phyloP scores from a whole-genome alignment of 2,329 filamentous ascomycete genomes.

The Ophiobolus disseminans region DNA sequence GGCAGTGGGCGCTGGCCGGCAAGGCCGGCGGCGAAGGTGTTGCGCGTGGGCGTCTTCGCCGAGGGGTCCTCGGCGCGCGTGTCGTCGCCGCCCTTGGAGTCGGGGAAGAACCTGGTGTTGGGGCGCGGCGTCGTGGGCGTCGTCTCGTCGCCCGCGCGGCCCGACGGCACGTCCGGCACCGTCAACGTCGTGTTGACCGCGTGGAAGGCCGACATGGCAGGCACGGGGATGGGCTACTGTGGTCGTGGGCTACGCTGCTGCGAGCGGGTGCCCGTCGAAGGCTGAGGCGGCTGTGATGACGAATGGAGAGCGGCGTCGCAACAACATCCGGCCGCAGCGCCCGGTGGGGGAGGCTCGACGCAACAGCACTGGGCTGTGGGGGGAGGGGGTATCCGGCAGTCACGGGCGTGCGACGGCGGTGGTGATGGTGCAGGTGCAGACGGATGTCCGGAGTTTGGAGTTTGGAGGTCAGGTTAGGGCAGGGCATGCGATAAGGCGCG shows the following conservation, averaged over 20 bases:
- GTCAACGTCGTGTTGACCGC: constrained; percentile 66
- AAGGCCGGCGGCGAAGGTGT: constrained; percentile 56
- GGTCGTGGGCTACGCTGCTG: constrained; percentile 10
- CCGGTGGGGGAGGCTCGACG: no score
- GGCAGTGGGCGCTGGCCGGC: constrained; percentile 57
- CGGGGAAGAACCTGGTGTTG: constrained; percentile 51
- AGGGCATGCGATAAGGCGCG: constrained; percentile 29
- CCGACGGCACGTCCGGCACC: constrained; percentile 50
- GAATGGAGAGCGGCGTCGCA: constrained; percentile 40
- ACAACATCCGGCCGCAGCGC: constrained; percentile 44
- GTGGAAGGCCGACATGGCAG: constrained; percentile 64
- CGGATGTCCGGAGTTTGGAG: constrained; percentile 43
- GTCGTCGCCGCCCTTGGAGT: constrained; percentile 46
- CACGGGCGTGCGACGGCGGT: constrained; percentile 20
- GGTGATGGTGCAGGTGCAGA: constrained; percentile 29
- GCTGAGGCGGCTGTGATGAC: constrained; percentile 49
- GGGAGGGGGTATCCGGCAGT: constrained; percentile 11
- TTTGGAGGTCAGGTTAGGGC: no score
- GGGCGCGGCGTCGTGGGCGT: constrained; percentile 64
- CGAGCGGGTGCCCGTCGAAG: constrained; percentile 38
- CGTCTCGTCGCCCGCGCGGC: constrained; percentile 59
- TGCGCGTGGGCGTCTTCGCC: constrained; percentile 70
- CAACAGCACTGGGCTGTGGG: constrained; percentile 1
- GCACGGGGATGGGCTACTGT: constrained; percentile 3
- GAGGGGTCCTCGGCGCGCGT: constrained; percentile 48